Evolutionary conservation across 768 basidiomycete species (phyloP).

Genomic region (Hydnomerulius pinastri): DNA sequence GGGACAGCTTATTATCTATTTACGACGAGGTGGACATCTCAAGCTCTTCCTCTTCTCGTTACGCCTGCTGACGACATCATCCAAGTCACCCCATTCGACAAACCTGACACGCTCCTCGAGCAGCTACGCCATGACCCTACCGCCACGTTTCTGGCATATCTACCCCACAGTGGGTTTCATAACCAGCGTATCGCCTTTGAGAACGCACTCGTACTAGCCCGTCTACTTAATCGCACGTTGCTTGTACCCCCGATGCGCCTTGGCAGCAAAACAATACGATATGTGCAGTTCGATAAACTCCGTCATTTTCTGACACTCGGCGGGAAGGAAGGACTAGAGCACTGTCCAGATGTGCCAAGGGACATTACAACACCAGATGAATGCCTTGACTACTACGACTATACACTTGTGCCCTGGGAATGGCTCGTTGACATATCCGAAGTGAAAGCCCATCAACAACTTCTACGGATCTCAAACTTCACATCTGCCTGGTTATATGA

Average conservation of each 20-base stretch:
- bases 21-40: constrained; percentile 56
- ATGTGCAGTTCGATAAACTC: constrained; percentile 55
- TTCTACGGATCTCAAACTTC: constrained; percentile 53
- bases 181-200: constrained; percentile 87
- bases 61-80: constrained; percentile 34
- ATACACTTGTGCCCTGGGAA: constrained; percentile 68
- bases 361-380: constrained; percentile 47
- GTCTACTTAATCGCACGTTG: constrained; percentile 72
- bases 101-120: constrained; percentile 9
- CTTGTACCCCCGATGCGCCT: constrained; percentile 77
- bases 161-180: constrained; percentile 84
- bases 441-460: constrained; percentile 38
- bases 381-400: constrained; percentile 61
- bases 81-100: constrained; percentile 36
- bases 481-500: constrained; percentile 34
- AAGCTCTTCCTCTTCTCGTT: constrained; percentile 12
- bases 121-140: constrained; percentile 19
- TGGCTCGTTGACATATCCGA: constrained; percentile 61
- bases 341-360: constrained; percentile 46
- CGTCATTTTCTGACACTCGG: constrained; percentile 46
- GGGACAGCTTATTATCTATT: constrained; percentile 64
- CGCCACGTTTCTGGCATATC: constrained; percentile 64
- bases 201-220: constrained; percentile 76
- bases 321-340: constrained; percentile 50
- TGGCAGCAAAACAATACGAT: constrained; percentile 60